phyloP scores from a whole-genome alignment of 106 monocot species.

The Dendrobium catenatum region DNA sequence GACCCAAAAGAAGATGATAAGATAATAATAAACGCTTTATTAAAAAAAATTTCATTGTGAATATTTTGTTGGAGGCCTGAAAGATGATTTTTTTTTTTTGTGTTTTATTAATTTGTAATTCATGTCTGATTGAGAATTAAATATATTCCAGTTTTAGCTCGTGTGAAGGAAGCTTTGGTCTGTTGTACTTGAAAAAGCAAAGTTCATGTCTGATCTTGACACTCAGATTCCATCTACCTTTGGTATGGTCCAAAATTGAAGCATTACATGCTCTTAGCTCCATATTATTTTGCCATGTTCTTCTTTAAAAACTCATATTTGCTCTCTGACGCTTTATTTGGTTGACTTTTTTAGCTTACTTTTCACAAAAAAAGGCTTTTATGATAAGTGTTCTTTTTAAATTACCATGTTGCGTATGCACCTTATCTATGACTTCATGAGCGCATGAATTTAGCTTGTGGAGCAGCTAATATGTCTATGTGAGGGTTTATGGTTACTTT shows the following conservation, averaged over 20 bases:
- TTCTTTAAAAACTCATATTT: not conserved
- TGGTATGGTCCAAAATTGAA: not conserved
- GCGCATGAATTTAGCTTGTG: too few relatives aligned
- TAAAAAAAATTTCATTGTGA: not conserved
- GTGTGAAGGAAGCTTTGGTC: not conserved
- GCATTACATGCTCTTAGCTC: not conserved
- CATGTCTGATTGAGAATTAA: not conserved
- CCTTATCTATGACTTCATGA: too few relatives aligned
- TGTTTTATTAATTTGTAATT: not conserved
- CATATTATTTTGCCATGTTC: not conserved
- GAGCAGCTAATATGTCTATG: too few relatives aligned
- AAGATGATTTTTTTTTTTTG: not conserved
- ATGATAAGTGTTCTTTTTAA: too few relatives aligned
- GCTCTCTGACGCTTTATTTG: not conserved
- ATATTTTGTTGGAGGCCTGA: too few relatives aligned
- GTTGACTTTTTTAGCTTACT: not conserved
- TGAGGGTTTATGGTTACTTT: too few relatives aligned
- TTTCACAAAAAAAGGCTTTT: not conserved
- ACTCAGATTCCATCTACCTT: not conserved
- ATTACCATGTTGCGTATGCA: too few relatives aligned
- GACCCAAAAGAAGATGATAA: not conserved
- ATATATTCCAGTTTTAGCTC: not conserved
- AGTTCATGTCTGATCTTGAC: constrained; percentile 5
- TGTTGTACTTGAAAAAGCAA: not conserved
- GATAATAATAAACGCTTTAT: not conserved